Evolutionary conservation across 805 yeast genomes (phyloP).

Genomic region (Ogataea haglerorum): DNA sequence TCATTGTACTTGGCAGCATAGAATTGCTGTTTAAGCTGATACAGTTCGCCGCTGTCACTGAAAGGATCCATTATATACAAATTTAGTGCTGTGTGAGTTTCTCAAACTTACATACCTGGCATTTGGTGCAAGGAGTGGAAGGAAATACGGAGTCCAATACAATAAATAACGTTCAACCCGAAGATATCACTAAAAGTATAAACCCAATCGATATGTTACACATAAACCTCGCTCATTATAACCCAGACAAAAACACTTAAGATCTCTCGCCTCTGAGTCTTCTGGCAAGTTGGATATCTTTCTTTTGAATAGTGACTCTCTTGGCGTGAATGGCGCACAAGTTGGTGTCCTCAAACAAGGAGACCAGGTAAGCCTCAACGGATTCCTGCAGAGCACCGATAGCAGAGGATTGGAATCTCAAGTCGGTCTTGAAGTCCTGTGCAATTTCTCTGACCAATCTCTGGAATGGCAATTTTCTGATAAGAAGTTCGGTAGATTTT

Average conservation of each 20-base stretch:
- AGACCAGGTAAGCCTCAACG: slow-evolving; percentile 95
- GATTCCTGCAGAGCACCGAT: slow-evolving; percentile 98
- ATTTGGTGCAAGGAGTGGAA: slow-evolving; percentile 7
- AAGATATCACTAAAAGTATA: slow-evolving; percentile 18
- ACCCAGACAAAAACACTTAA: slow-evolving; percentile 33
- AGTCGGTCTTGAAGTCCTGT: slow-evolving; percentile 87
- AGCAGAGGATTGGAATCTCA: slow-evolving; percentile 97
- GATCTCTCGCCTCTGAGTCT: slow-evolving; percentile 97
- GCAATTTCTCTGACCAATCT: slow-evolving; percentile 96
- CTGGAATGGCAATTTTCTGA: slow-evolving; percentile 96
- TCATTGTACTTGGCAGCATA: slow-evolving; percentile 25
- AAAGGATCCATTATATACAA: slow-evolving; percentile 21
- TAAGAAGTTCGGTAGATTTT: slow-evolving; percentile 89
- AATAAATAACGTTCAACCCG: slow-evolving; percentile 12
- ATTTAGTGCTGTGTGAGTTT: slow-evolving; percentile 3
- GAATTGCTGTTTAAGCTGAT: slow-evolving; percentile 31
- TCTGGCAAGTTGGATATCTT: slow-evolving; percentile 96
- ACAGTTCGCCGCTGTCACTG: slow-evolving; percentile 29
- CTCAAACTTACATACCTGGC: slow-evolving; percentile 3
- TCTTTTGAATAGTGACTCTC: slow-evolving; percentile 98
- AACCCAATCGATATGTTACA: slow-evolving; percentile 15
- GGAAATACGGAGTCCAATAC: background rate
- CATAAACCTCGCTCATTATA: slow-evolving; percentile 11
- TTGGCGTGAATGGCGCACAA: slow-evolving; percentile 98
- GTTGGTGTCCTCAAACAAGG: slow-evolving; percentile 96